Evolutionary conservation across 345 rosid species (phyloP).

Genomic region (Eucalyptus sideroxylon): DNA sequence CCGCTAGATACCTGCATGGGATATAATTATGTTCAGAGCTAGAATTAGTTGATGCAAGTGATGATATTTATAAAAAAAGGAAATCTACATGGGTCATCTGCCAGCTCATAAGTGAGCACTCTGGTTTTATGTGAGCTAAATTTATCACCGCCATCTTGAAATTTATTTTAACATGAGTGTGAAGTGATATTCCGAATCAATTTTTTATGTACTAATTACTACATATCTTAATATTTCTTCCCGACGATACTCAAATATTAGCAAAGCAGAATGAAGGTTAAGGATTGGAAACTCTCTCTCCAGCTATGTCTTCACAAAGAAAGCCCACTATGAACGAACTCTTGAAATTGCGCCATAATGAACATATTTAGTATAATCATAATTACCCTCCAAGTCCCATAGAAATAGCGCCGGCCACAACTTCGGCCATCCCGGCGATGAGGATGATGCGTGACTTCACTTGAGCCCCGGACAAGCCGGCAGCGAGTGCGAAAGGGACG

Average conservation of each 20-base stretch:
- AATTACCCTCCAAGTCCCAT: constrained; percentile 96
- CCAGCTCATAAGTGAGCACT: neutral
- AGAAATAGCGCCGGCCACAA: constrained; percentile 91
- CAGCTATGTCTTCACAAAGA: neutral
- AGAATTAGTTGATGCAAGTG: neutral
- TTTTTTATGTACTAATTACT: neutral
- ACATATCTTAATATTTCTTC: neutral
- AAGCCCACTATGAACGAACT: neutral
- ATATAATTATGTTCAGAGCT: neutral
- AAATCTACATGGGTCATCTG: neutral
- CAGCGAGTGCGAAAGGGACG: constrained; percentile 94
- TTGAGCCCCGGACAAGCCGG: constrained; percentile 88
- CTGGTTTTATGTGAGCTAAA: neutral
- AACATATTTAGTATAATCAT: neutral
- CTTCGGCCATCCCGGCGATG: constrained; percentile 90
- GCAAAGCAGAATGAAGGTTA: neutral
- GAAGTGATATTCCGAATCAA: neutral
- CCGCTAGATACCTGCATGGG: constrained; percentile 67
- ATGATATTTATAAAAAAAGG: neutral
- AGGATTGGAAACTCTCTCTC: neutral
- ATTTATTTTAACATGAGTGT: neutral
- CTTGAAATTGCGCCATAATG: neutral
- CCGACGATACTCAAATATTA: neutral
- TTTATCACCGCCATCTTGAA: neutral
- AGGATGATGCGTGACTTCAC: constrained; percentile 79